Conservation (phyloP, 2,329 filamentous ascomycete species). For the Trichothecium roseum region DNA sequence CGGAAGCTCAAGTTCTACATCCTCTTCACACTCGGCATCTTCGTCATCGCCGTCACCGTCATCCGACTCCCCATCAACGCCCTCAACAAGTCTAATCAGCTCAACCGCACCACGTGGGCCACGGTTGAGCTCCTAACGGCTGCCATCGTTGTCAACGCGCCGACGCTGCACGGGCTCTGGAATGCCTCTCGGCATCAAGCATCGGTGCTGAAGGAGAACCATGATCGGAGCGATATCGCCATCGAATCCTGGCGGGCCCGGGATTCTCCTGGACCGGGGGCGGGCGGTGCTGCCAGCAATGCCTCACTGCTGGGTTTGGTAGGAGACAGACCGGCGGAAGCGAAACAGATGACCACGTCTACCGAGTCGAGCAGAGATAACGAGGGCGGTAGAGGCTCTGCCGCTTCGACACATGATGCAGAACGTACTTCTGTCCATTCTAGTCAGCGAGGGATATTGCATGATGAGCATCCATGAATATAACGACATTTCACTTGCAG, state of each 20-base stretch:
- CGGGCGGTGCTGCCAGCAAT: no score
- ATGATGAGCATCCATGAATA: no score
- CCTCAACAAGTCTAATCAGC: slow-evolving; percentile 20
- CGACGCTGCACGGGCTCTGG: slow-evolving; percentile 23
- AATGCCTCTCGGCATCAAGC: slow-evolving; percentile 3
- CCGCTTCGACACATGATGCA: background rate
- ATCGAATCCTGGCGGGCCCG: no score
- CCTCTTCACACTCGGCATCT: slow-evolving; percentile 25
- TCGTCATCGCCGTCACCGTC: slow-evolving; percentile 28
- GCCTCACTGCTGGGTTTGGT: background rate
- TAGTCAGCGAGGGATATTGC: background rate
- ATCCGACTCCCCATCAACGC: slow-evolving; percentile 25
- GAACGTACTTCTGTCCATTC: background rate
- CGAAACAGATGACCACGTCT: background rate
- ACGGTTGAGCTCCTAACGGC: slow-evolving; percentile 23
- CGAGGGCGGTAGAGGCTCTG: background rate
- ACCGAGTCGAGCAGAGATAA: no score
- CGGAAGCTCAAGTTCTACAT: slow-evolving; percentile 20
- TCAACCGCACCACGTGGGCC: slow-evolving; percentile 25
- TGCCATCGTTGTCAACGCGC: slow-evolving; percentile 25
- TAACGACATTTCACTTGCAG: no score
- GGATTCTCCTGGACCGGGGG: no score
- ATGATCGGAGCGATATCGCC: no score
- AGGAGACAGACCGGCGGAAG: background rate
- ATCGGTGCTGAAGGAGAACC: no score